phyloP scores from a whole-genome alignment of 75 land plant species.

The Selaginella moellendorffii region DNA sequence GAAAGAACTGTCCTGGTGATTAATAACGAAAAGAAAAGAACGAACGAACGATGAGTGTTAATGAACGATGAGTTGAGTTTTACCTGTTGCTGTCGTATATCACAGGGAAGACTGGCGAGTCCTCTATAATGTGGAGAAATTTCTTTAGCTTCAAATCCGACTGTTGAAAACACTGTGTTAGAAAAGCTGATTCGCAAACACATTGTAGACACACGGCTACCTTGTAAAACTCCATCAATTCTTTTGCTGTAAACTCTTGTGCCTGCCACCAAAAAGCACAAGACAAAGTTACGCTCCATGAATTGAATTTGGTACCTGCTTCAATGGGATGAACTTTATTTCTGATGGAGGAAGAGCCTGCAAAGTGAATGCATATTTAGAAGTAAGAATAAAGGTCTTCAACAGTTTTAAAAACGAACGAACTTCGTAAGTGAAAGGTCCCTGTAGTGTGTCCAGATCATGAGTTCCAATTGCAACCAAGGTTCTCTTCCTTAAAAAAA shows the following conservation, averaged over 20 bases:
- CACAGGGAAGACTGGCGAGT: conserved; percentile 83
- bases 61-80: background rate
- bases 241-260: conserved; percentile 72
- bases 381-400: background rate
- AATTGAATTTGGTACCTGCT: too few species aligned
- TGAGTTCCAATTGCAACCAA: conserved; percentile 97
- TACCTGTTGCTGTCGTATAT: conserved; percentile 86
- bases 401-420: background rate
- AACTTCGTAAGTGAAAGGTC: conserved; percentile 97
- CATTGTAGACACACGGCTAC: too few species aligned
- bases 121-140: conserved; percentile 81
- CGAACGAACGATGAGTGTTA: background rate
- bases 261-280: conserved; percentile 25
- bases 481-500: conserved; percentile 54
- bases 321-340: conserved; percentile 81
- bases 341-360: conserved; percentile 85
- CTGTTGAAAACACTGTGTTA: conserved; percentile 15
- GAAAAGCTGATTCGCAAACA: too few species aligned
- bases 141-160: conserved; percentile 89
- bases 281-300: background rate
- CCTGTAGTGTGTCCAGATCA: conserved; percentile 80
- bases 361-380: conserved; percentile 12
- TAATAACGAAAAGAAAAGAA: background rate
- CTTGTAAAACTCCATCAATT: conserved; percentile 85
- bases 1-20: conserved; percentile 72